Conservation (phyloP, 2,329 filamentous ascomycete species). For the Fusarium abutilonis region DNA sequence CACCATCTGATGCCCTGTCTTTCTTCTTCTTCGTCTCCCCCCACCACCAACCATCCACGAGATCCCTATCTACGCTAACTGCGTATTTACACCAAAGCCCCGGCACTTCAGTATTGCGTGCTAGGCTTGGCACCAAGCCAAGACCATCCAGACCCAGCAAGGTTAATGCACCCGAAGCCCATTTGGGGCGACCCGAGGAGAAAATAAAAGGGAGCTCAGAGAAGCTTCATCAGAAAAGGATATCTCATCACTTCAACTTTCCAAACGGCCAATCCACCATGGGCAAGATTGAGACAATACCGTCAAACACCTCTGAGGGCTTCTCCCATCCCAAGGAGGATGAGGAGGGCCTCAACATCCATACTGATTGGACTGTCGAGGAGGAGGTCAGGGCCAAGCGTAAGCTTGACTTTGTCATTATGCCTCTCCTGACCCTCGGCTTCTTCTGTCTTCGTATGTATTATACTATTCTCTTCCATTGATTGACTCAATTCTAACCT, state of each 20-base stretch:
- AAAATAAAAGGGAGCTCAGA: slow-evolving; percentile 20
- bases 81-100: slow-evolving; percentile 15
- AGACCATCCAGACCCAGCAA: slow-evolving; percentile 22
- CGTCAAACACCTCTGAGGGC: slow-evolving; percentile 21
- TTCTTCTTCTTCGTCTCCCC: no score
- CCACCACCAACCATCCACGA: not conserved
- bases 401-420: slow-evolving; percentile 55
- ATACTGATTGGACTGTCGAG: slow-evolving; percentile 49
- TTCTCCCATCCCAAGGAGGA: slow-evolving; percentile 41
- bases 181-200: not conserved
- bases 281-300: slow-evolving; percentile 27
- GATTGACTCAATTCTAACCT: slow-evolving; percentile 1
- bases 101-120: slow-evolving; percentile 40
- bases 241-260: not conserved
- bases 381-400: slow-evolving; percentile 53
- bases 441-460: slow-evolving; percentile 55
- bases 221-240: not conserved
- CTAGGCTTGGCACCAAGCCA: slow-evolving; percentile 33
- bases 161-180: not conserved
- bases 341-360: slow-evolving; percentile 45
- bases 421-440: slow-evolving; percentile 55
- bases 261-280: slow-evolving; percentile 7
- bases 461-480: not conserved
- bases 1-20: no score
- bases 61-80: slow-evolving; percentile 2